phyloP scores from a whole-genome alignment of 306 rosid genomes.

The Parietaria judaica region DNA sequence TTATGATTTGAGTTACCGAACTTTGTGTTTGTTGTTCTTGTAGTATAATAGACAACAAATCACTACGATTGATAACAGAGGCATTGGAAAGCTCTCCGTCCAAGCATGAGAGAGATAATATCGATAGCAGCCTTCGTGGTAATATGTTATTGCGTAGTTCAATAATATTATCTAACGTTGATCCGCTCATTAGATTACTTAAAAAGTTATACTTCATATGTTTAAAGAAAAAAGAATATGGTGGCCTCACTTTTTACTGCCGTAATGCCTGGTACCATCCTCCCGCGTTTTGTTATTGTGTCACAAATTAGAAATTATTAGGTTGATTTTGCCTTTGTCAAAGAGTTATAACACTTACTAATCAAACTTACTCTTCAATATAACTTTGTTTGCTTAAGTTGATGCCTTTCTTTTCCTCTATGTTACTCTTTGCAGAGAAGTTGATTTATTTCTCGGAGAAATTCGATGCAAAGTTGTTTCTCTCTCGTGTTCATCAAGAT shows the following conservation, averaged over 20 bases:
- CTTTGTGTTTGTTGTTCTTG: slow-evolving; percentile 19
- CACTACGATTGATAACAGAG: slow-evolving; percentile 75
- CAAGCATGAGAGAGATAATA: slow-evolving; percentile 37
- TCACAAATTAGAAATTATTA: neutral
- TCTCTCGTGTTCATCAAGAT: slow-evolving; percentile 75
- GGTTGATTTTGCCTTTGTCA: neutral
- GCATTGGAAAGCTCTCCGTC: slow-evolving; percentile 55
- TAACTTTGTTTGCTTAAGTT: slow-evolving; percentile 7
- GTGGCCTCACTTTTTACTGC: neutral
- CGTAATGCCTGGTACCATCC: too few relatives aligned
- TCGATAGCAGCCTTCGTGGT: slow-evolving; percentile 76
- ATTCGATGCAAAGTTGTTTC: slow-evolving; percentile 80
- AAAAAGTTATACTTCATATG: neutral
- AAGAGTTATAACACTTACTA: too few relatives aligned
- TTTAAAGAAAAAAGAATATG: neutral
- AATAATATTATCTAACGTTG: neutral
- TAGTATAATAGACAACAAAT: slow-evolving; percentile 91
- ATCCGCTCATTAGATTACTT: neutral
- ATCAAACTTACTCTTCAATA: neutral
- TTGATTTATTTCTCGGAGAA: slow-evolving; percentile 82
- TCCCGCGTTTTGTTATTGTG: neutral
- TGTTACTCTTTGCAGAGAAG: slow-evolving; percentile 62
- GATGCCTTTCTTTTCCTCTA: slow-evolving; percentile 18
- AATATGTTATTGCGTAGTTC: slow-evolving; percentile 20
- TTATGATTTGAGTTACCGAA: slow-evolving; percentile 8